Evolutionary conservation across 129 eudicot genomes (phyloP), one percentile per base, ranked within the genome.

Genomic region (Gnaphalium uliginosum): DNA sequence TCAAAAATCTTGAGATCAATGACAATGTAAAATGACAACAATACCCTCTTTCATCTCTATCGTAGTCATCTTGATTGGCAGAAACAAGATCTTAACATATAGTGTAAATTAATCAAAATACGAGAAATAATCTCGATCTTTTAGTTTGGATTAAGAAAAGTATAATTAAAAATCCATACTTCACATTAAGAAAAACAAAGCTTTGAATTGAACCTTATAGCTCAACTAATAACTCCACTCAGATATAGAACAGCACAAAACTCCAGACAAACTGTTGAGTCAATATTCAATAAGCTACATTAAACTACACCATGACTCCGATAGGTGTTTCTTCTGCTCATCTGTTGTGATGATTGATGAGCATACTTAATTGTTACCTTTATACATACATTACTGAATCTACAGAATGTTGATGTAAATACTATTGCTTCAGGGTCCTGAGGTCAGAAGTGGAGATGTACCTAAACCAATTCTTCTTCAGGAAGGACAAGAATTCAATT

Each of bases 371-470:
- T n/a, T 13, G 43, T 69, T 22, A 13, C 50, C 17, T 57, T 15
- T 24, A 60, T 24, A 60, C 2, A 71, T 71, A 51, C 15, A 69
- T 11, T 37, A 32, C 60, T 43, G 15, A 74, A 75, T 21, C 15
- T 29, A 75, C 41, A 25, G 19, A 23, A 6, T 71, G 53, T 57
- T 58, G 57, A 5, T 62, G 33, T 56, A 18, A 37, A 79, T 76
- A 48, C 2, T 80, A 33, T 17, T 84, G 72, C 78, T 64, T 72
- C 73, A 94, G 98, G 98, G 98, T 80, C 98, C 98, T 19, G 98
- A 94, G 88, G 98, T 94, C 43, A 85, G 98, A 86, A 94, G 98
- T 84, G 98, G 98, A 76, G 98, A 94, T 78, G 89, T 94, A 73
- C 89, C 97, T 54, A 80, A 90, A 79, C 97, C 98, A 66, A 88